Conservation (phyloP, 1,284 basidiomycete genomes). For the Phellopilus nigrolimitatus region DNA sequence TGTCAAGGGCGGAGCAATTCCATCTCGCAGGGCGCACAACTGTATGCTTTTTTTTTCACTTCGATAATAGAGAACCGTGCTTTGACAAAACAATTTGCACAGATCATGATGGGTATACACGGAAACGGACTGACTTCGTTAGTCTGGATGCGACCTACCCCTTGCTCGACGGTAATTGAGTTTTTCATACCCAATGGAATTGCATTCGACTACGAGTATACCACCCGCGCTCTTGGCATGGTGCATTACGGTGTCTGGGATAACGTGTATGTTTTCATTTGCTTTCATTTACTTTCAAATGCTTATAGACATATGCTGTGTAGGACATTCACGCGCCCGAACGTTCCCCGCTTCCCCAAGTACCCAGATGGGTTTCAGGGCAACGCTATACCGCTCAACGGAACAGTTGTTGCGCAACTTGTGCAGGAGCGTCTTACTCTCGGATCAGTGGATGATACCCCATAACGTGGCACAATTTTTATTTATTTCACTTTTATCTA, state of each 20-base stretch:
- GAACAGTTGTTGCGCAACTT: slow-evolving; percentile 34
- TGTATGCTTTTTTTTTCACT: slow-evolving; percentile 36
- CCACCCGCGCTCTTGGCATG: slow-evolving; percentile 76
- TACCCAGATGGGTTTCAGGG: slow-evolving; percentile 57
- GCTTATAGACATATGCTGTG: neutral
- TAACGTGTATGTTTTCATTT: slow-evolving; percentile 34
- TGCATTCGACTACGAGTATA: slow-evolving; percentile 82
- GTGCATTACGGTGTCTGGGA: slow-evolving; percentile 84
- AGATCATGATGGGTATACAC: slow-evolving; percentile 88
- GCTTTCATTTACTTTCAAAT: neutral
- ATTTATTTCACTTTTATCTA: no score
- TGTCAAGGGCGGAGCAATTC: slow-evolving; percentile 75
- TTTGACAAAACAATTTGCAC: neutral
- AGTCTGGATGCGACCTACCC: slow-evolving; percentile 80
- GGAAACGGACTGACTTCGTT: slow-evolving; percentile 82
- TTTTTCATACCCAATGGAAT: slow-evolving; percentile 85
- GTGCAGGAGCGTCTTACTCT: slow-evolving; percentile 30
- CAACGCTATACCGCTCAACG: slow-evolving; percentile 51
- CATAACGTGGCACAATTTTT: no score
- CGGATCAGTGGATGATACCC: neutral
- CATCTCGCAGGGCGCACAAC: slow-evolving; percentile 74
- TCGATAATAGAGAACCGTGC: neutral
- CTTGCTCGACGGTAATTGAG: slow-evolving; percentile 79
- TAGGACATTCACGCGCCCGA: slow-evolving; percentile 44
- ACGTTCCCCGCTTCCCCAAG: slow-evolving; percentile 39